Evolutionary conservation across 768 basidiomycete species (phyloP), one percentile per base, ranked within the genome.

Genomic region (Phaeotremella fagi): DNA sequence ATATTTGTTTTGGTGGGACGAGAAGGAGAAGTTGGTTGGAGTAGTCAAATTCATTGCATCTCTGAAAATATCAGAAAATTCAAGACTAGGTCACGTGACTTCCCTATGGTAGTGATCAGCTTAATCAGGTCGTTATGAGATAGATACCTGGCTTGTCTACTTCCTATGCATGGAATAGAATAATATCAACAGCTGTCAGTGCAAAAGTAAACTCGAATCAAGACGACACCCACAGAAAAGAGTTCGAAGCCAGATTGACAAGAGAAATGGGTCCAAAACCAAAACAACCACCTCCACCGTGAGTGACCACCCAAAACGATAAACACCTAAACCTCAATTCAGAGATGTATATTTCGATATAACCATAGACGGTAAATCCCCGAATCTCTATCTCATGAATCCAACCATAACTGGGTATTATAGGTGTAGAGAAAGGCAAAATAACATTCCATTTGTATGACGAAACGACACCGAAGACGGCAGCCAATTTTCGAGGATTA

Each of bases 1-100:
- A 41, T 45, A 49, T 27, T 73, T 73, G 72, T 41, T 12, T 41
- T 18, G 20, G 18, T 7, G 38, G 6, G 22, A 41, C 38, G 38
- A 12, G 22, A 11, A 22, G 31, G 7, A 16, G 9, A 33, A 33
- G 31, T 33, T 33, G 31, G 31, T 33, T 33, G 31, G 16, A 7
- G 7, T 33, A 16, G 16, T 7, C 31, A 16, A n/a, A n/a, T n/a
- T n/a, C n/a, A 7, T 33, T 33, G 16, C 31, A 33, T 16, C 31
- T 7, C 9, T 16, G 31, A 16, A 33, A 33, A 7, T 33, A 7
- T 33, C 31, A 33, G 31, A 33, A 33, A 7, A 7, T 7, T 7
- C 9, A 16, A 16, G 7, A 16, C 31, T 16, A 7, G 31, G 31
- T 33, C 31, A 33, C 31, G 31, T 33, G 31, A 33, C 31, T 7